These are phyloP conservation scores for Chrysosporium queenslandicum DNA, from an alignment of 2,329 filamentous ascomycete genomes.

Conservation along the genomic window DNA sequence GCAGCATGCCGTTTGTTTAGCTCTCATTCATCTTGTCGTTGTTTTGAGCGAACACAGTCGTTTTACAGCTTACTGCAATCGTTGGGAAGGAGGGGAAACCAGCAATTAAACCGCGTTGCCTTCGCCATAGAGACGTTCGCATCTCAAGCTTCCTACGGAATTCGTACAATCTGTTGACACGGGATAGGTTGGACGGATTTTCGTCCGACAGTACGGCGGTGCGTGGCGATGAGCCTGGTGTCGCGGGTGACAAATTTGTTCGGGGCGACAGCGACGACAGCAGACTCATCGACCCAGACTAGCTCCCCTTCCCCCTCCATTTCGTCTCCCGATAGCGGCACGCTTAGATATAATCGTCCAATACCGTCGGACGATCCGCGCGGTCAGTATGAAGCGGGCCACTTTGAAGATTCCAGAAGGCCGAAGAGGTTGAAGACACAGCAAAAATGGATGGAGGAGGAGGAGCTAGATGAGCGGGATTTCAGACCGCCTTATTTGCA, in stretches of 20 bases:
- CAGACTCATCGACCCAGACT: constrained; percentile 25
- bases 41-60: constrained; percentile 1
- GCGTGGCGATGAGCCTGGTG: constrained; percentile 48
- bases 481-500: constrained; percentile 19
- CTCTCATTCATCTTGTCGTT: neutral
- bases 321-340: constrained; percentile 20
- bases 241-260: constrained; percentile 46
- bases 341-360: neutral
- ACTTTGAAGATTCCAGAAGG: constrained; percentile 18
- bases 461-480: constrained; percentile 16
- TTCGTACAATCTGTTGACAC: neutral
- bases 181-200: neutral
- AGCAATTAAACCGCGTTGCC: neutral
- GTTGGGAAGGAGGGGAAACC: neutral
- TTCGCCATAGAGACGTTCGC: neutral
- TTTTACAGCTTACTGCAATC: neutral
- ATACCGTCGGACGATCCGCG: neutral
- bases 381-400: constrained; percentile 7
- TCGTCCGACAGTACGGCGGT: constrained; percentile 10
- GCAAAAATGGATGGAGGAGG: constrained; percentile 17
- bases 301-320: constrained; percentile 26
- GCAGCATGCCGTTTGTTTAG: neutral
- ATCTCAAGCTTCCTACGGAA: neutral
- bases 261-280: constrained; percentile 23
- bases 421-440: constrained; percentile 19